Evolutionary conservation across 225 moss, liverwort and hornwort species (phyloP).

Genomic region (Antitrichia curtipendula): DNA sequence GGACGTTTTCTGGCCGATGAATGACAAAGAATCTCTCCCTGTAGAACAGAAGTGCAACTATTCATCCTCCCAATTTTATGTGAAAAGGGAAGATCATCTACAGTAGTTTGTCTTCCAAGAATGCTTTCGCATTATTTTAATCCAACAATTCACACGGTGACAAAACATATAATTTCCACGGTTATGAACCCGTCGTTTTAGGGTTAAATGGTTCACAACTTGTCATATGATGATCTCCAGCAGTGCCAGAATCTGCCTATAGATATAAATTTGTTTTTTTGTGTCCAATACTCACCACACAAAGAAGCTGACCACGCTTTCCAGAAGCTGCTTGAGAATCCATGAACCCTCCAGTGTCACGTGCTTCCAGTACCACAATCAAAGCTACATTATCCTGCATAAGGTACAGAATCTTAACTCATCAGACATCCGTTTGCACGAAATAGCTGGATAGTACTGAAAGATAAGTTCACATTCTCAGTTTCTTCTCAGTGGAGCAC

Average conservation of each 20-base stretch:
- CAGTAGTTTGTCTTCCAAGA: too few relatives aligned
- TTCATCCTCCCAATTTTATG: too few relatives aligned
- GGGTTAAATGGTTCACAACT: not conserved
- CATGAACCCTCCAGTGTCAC: conserved; percentile 67
- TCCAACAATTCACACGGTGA: too few relatives aligned
- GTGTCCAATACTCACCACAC: conserved; percentile 58
- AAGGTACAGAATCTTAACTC: not conserved
- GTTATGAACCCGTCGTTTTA: too few relatives aligned
- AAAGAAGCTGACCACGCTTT: conserved; percentile 84
- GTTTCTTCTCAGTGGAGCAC: not conserved
- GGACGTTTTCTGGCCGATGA: too few relatives aligned
- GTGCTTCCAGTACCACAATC: conserved; percentile 92
- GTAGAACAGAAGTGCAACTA: too few relatives aligned
- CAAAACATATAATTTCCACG: too few relatives aligned
- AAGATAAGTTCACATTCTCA: not conserved
- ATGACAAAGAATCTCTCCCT: too few relatives aligned
- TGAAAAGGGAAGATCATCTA: too few relatives aligned
- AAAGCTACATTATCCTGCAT: conserved; percentile 86
- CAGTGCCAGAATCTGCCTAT: not conserved
- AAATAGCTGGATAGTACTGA: not conserved
- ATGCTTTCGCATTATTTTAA: too few relatives aligned
- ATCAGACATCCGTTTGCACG: not conserved
- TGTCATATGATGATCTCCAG: not conserved
- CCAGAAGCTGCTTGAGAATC: conserved; percentile 59
- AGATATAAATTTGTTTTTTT: not conserved